These are phyloP conservation scores for Theobroma cacao DNA, from an alignment of 345 rosid species.

Conservation along the genomic window DNA sequence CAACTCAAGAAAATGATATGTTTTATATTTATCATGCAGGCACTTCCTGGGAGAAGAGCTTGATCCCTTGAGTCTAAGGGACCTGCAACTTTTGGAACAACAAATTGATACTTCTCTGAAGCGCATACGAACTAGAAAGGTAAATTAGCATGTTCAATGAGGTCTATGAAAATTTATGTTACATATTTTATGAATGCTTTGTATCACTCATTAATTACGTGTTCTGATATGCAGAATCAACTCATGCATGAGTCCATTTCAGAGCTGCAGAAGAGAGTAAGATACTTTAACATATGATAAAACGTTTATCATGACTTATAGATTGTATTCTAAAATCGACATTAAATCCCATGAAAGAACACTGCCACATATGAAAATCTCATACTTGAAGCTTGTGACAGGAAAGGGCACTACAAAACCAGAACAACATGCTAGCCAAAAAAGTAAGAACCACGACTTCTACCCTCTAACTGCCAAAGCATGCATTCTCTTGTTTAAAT, in stretches of 20 bases:
- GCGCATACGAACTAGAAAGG: conserved; percentile 76
- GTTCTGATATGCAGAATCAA: conserved; percentile 52
- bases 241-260: conserved; percentile 57
- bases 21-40: conserved; percentile 31
- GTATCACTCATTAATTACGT: background rate
- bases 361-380: too few species aligned
- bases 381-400: conserved; percentile 24
- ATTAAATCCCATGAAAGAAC: background rate
- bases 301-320: background rate
- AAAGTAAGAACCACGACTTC: conserved; percentile 38
- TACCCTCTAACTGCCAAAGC: background rate
- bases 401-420: conserved; percentile 57
- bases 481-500: background rate
- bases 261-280: conserved; percentile 69
- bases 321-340: background rate
- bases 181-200: background rate
- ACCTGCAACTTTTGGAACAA: conserved; percentile 76
- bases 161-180: background rate
- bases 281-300: background rate
- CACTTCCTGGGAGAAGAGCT: conserved; percentile 64
- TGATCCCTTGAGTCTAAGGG: conserved; percentile 56
- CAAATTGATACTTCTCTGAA: conserved; percentile 80
- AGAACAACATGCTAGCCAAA: conserved; percentile 49
- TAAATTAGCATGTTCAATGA: background rate
- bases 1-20: background rate